phyloP scores from a whole-genome alignment of 805 yeast species.

The Zygosaccharomyces rouxii region DNA sequence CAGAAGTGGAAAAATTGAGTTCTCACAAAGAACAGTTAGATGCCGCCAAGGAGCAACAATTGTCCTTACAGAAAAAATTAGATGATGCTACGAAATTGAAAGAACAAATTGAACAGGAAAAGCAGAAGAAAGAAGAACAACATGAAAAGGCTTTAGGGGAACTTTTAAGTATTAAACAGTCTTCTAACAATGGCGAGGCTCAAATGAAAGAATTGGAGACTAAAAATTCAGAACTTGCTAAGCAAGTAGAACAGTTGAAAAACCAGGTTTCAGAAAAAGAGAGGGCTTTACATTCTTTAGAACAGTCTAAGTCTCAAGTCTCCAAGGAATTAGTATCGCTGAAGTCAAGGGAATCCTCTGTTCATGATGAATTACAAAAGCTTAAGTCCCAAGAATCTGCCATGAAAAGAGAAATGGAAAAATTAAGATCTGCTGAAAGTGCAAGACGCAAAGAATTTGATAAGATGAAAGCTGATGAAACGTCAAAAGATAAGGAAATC shows the following conservation, averaged over 20 bases:
- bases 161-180: slow-evolving; percentile 20
- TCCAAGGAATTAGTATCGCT: slow-evolving; percentile 1
- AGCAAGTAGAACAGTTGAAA: slow-evolving; percentile 51
- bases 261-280: slow-evolving; percentile 49
- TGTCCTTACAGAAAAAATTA: slow-evolving; percentile 27
- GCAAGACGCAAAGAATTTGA: slow-evolving; percentile 16
- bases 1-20: slow-evolving; percentile 41
- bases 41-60: slow-evolving; percentile 41
- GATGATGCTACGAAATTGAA: slow-evolving; percentile 17
- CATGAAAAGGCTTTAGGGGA: slow-evolving; percentile 20
- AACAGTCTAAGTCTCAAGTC: slow-evolving; percentile 17
- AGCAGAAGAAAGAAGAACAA: slow-evolving; percentile 26
- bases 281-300: slow-evolving; percentile 40
- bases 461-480: slow-evolving; percentile 7
- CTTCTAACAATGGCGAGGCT: slow-evolving; percentile 40
- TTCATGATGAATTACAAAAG: slow-evolving; percentile 19
- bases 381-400: slow-evolving; percentile 25
- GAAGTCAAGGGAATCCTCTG: slow-evolving; percentile 7
- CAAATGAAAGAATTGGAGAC: slow-evolving; percentile 43
- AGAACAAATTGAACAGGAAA: slow-evolving; percentile 27
- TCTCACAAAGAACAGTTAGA: slow-evolving; percentile 46
- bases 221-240: slow-evolving; percentile 47
- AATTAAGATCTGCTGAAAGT: slow-evolving; percentile 14
- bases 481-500: slow-evolving; percentile 36
- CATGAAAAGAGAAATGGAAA: slow-evolving; percentile 29